Percentiles rank a stretch among this genome's conserved stretches.
phyloP scores from a whole-genome alignment of 2,329 filamentous ascomycete genomes.

The Malbranchea cinnamomea region DNA sequence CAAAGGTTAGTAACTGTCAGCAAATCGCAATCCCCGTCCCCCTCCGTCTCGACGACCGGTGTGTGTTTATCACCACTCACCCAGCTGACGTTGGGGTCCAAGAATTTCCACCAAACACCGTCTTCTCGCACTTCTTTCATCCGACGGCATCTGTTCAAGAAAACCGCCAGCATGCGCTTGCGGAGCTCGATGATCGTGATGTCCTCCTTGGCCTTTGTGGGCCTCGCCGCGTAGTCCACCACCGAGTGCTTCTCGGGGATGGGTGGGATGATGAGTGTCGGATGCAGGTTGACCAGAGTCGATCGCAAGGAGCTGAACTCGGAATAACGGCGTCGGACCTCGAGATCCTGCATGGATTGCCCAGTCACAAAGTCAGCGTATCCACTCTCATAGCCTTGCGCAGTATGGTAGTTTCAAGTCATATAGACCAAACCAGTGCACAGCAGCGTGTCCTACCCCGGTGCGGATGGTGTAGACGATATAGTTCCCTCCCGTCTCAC shows the following conservation, averaged over 20 bases:
- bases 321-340: slow-evolving; percentile 88
- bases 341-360: slow-evolving; percentile 61
- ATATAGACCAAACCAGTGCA: too few species aligned
- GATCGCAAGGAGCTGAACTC: slow-evolving; percentile 87
- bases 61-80: slow-evolving; percentile 48
- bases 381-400: too few species aligned
- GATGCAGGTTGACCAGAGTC: slow-evolving; percentile 79
- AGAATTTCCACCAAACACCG: slow-evolving; percentile 92
- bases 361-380: too few species aligned
- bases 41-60: too few species aligned
- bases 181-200: slow-evolving; percentile 90
- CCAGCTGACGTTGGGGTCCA: slow-evolving; percentile 98
- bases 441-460: slow-evolving; percentile 58
- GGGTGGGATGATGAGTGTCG: slow-evolving; percentile 86
- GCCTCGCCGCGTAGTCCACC: slow-evolving; percentile 95
- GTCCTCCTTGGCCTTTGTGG: slow-evolving; percentile 95
- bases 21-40: too few species aligned
- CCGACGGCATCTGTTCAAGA: slow-evolving; percentile 78
- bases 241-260: slow-evolving; percentile 99
- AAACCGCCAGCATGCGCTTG: slow-evolving; percentile 93
- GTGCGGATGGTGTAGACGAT: slow-evolving; percentile 97
- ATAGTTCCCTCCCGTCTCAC: slow-evolving; percentile 78
- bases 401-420: too few species aligned
- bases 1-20: too few species aligned
- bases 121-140: slow-evolving; percentile 90